These are phyloP conservation scores for Sporothrix sp. DNA, from an alignment of 2,329 filamentous ascomycete species.

Conservation along the genomic window DNA sequence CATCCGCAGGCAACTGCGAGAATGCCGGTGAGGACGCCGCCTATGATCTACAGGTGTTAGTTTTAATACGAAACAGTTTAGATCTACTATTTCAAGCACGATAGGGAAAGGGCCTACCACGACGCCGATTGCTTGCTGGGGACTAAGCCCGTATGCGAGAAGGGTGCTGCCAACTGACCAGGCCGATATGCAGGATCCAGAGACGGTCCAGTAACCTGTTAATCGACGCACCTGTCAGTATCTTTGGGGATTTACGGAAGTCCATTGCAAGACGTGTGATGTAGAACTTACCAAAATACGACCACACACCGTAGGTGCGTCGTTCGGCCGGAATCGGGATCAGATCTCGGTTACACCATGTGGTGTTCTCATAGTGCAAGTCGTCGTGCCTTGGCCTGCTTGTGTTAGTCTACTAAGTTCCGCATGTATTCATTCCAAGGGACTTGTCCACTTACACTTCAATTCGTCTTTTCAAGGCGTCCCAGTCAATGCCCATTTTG, in stretches of 20 bases:
- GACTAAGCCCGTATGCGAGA: slow-evolving; percentile 13
- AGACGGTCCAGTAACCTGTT: slow-evolving; percentile 11
- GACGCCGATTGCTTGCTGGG: slow-evolving; percentile 14
- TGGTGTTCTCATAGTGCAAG: slow-evolving; percentile 30
- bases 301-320: slow-evolving; percentile 28
- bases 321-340: slow-evolving; percentile 33
- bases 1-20: slow-evolving; percentile 26
- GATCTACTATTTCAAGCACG: too few relatives aligned
- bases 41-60: slow-evolving; percentile 28
- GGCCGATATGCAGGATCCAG: slow-evolving; percentile 14
- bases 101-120: slow-evolving; percentile 25
- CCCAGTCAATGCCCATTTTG: slow-evolving; percentile 4
- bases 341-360: slow-evolving; percentile 39
- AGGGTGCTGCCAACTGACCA: slow-evolving; percentile 15
- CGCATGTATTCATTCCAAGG: too few relatives aligned
- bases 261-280: not conserved
- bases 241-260: not conserved
- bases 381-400: slow-evolving; percentile 9
- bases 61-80: slow-evolving; percentile 15
- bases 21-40: slow-evolving; percentile 20
- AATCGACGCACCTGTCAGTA: not conserved
- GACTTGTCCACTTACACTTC: not conserved
- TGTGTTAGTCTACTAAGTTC: not conserved
- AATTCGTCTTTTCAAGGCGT: not conserved
- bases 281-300: slow-evolving; percentile 9